Evolutionary conservation across 345 rosid species (phyloP), one percentile per base, ranked within the genome.

Genomic region (Atalantia buxifolia): DNA sequence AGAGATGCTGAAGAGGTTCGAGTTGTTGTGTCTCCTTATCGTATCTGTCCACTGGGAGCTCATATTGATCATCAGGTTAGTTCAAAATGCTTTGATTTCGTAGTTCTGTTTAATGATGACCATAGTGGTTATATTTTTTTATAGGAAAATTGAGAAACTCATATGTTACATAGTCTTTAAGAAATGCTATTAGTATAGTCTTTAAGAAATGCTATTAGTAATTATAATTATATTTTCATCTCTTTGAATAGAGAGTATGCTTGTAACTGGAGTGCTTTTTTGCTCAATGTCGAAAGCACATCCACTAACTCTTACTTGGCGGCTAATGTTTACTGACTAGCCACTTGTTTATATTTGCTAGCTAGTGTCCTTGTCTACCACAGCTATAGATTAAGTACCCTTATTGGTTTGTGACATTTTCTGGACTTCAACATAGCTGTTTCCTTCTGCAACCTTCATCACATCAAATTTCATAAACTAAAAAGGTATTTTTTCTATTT

Each of bases 21-120:
- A 56, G 87, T 92, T 42, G 97, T 88, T n/a, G 88, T 88, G 16
- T 88, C 99, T 61, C 98, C 99, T 69, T 89, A 93, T 76, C 89
- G 98, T 80, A 93, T 95, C 55, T 95, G 98, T 87, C 98, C 99
- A 40, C 79, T 95, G 81, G 99, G 98, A 75, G 99, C 99, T 84
- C 98, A 89, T 81, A 90, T 92, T 73, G 99, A 95, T 88, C 99
- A 92, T 78, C 99, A 95, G 96, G 99, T 92, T 53, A 14, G 78
- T 77, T 75, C 70, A 1, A 31, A 73, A 55, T 76, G 53, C 50
- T n/a, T 73, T 13, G 66, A n/a, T 38, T 57, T 59, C 35, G 8
- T 57, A 0, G 55, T 59, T 24, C 8, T 36, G 31, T 35, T 69
- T 2, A 18, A 13, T 69, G 19, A 31, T 18, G 22, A 62, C 19